phyloP scores from a whole-genome alignment of 495 filamentous ascomycete genomes.

The Penicillium herquei region DNA sequence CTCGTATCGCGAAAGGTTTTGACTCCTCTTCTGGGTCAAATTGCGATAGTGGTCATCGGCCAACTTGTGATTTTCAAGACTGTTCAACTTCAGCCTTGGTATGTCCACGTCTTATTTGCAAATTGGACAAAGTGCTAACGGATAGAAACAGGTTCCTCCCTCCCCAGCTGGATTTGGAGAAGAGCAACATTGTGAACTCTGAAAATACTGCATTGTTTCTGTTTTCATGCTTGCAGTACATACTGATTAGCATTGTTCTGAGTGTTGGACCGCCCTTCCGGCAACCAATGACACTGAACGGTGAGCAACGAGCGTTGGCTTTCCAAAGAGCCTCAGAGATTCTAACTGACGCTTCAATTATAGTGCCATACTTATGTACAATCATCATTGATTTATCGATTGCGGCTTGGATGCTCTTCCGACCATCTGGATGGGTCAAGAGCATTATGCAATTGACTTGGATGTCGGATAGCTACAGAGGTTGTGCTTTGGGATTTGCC shows the following conservation, averaged over 20 bases:
- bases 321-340: not conserved
- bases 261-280: constrained; percentile 89
- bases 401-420: constrained; percentile 72
- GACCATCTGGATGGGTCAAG: constrained; percentile 64
- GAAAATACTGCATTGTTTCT: constrained; percentile 90
- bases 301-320: constrained; percentile 46
- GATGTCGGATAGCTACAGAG: constrained; percentile 67
- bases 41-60: constrained; percentile 73
- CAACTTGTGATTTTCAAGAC: constrained; percentile 71
- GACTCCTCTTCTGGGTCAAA: constrained; percentile 85
- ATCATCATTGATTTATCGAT: constrained; percentile 65
- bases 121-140: constrained; percentile 1
- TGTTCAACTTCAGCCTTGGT: constrained; percentile 79
- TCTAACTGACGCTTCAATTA: constrained; percentile 1
- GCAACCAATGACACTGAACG: constrained; percentile 74
- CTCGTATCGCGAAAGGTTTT: constrained; percentile 93
- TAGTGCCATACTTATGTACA: constrained; percentile 72
- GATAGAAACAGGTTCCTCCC: constrained; percentile 64
- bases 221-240: constrained; percentile 91
- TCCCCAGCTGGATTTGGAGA: constrained; percentile 68
- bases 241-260: constrained; percentile 80
- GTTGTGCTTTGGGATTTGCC: constrained; percentile 67
- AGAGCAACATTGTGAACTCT: constrained; percentile 83
- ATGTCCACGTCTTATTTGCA: constrained; percentile 10
- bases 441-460: constrained; percentile 82